These are phyloP conservation scores for Edaphochlamys debaryana DNA, from an alignment of 139 green algal species.

Conservation along the genomic window DNA sequence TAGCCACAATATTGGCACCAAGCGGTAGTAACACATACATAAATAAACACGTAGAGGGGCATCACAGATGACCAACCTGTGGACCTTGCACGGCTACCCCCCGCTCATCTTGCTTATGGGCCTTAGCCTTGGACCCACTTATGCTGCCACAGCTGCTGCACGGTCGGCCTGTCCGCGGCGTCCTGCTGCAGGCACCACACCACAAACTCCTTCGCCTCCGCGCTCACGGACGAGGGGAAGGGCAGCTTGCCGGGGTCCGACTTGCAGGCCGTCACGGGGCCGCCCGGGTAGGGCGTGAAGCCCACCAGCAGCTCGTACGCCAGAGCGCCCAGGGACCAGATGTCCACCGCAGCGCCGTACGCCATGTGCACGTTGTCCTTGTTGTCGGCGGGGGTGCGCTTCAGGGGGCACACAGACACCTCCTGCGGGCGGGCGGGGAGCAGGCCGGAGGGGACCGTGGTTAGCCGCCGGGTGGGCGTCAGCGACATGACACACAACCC, in stretches of 20 bases:
- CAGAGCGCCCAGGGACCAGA: slow-evolving; percentile 56
- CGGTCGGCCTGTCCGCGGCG: slow-evolving; percentile 38
- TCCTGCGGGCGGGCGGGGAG: too few species aligned
- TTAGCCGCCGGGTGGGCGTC: too few species aligned
- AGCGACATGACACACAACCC: too few species aligned
- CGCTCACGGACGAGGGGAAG: slow-evolving; percentile 35
- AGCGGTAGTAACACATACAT: too few species aligned
- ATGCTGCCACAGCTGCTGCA: slow-evolving; percentile 51
- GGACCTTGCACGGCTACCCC: too few species aligned
- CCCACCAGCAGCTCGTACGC: slow-evolving; percentile 63
- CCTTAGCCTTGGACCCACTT: too few species aligned
- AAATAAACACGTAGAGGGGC: too few species aligned
- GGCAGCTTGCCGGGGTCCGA: neutral
- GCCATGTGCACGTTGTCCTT: slow-evolving; percentile 36
- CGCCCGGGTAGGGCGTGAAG: neutral
- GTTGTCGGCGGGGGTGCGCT: slow-evolving; percentile 48
- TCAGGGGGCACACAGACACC: slow-evolving; percentile 47
- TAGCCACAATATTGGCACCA: too few species aligned
- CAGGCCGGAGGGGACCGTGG: too few species aligned
- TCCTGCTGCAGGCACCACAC: slow-evolving; percentile 28
- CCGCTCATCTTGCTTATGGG: too few species aligned
- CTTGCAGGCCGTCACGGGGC: neutral
- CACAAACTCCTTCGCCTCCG: slow-evolving; percentile 36
- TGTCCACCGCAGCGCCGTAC: slow-evolving; percentile 43
- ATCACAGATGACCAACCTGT: too few species aligned